A percentile compares a stretch with the other conserved stretches of the same genome.
Evolutionary conservation across 208 protist species (phyloP).

Genomic region (Trypanosoma mega): DNA sequence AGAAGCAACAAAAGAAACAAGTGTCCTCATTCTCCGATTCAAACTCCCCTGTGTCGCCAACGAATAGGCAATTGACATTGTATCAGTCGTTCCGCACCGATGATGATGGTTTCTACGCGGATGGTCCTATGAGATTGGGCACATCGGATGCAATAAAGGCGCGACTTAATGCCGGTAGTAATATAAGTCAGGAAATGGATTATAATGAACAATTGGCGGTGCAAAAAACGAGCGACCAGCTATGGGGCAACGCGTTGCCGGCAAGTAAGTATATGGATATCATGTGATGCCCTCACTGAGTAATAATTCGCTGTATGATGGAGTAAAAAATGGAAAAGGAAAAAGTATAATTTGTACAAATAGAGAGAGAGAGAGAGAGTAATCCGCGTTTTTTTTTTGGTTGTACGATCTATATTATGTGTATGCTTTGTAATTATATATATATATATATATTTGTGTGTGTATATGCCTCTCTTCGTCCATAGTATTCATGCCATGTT

Average conservation of each 20-base stretch:
- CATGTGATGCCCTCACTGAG: not conserved
- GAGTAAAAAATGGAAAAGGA: not conserved
- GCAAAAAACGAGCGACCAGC: not conserved
- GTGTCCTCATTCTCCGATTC: not conserved
- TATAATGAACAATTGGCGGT: not conserved
- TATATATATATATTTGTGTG: too few species aligned
- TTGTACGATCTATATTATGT: too few species aligned
- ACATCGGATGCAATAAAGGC: constrained; percentile 10
- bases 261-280: constrained; percentile 15
- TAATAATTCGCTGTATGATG: not conserved
- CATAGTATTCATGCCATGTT: too few species aligned
- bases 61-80: not conserved
- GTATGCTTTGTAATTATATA: too few species aligned
- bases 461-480: too few species aligned
- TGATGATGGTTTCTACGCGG: constrained; percentile 9
- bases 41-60: not conserved
- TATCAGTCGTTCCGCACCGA: not conserved
- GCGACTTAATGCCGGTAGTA: too few species aligned
- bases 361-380: too few species aligned
- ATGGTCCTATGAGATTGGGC: not conserved
- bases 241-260: not conserved
- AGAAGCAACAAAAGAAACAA: too few species aligned
- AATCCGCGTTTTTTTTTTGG: not conserved
- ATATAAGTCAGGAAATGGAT: not conserved
- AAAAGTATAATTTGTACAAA: too few species aligned